Conservation (phyloP, 2,329 filamentous ascomycete species). For the Sclerotinia trifoliorum region DNA sequence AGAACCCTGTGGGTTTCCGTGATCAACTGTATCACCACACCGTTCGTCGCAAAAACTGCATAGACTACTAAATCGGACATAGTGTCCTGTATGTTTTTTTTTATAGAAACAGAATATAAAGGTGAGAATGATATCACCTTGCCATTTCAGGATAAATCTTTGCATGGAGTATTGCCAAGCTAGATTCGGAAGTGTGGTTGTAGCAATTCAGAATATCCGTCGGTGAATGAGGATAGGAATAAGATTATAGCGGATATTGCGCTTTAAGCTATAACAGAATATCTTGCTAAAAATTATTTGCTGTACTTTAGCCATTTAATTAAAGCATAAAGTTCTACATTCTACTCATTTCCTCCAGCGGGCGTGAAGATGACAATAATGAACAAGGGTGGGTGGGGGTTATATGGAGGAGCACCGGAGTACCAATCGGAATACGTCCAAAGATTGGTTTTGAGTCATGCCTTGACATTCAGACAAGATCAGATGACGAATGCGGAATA, state of each 20-base stretch:
- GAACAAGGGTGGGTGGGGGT: not conserved
- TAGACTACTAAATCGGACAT: not conserved
- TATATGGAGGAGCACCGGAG: not conserved
- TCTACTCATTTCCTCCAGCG: not conserved
- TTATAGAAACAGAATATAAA: not conserved
- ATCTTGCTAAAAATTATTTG: not conserved
- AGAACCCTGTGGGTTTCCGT: not conserved
- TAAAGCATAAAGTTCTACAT: not conserved
- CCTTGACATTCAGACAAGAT: not conserved
- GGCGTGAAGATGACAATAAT: not conserved
- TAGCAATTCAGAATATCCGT: not conserved
- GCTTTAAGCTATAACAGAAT: not conserved
- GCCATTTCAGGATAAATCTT: not conserved
- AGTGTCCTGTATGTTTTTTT: not conserved
- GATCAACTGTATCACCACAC: not conserved
- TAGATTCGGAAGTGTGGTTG: not conserved
- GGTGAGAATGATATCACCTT: not conserved
- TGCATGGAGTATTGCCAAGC: not conserved
- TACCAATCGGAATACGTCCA: conserved; percentile 1
- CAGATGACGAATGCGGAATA: conserved; percentile 1
- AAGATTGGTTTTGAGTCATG: not conserved
- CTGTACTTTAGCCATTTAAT: not conserved
- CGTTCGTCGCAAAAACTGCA: not conserved
- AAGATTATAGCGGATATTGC: not conserved
- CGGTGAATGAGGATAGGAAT: not conserved